Evolutionary conservation across 164 flowering plant genomes (phyloP).

Genomic region (Sedum album): DNA sequence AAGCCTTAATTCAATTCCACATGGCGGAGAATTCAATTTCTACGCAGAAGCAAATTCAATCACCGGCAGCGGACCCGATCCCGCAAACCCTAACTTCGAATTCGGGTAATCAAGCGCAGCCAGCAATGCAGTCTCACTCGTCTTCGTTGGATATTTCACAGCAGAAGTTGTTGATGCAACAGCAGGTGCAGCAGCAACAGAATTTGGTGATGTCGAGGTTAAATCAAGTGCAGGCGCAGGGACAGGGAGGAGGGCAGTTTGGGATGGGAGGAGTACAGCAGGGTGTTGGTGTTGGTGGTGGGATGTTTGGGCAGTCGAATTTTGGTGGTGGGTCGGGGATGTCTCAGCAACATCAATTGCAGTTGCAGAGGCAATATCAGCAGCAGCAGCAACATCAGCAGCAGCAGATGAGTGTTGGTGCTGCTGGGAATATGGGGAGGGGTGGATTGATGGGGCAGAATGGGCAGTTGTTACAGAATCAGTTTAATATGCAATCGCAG

Average conservation of each 20-base stretch:
- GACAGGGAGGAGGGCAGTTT: slow-evolving; percentile 26
- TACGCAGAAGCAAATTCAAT: slow-evolving; percentile 20
- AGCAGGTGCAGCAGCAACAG: slow-evolving; percentile 22
- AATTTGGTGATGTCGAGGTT: slow-evolving; percentile 46
- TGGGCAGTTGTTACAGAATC: slow-evolving; percentile 53
- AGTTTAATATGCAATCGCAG: slow-evolving; percentile 67
- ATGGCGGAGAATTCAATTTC: slow-evolving; percentile 32
- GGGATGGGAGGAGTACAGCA: slow-evolving; percentile 26
- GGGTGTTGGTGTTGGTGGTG: slow-evolving; percentile 16
- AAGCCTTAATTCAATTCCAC: neutral
- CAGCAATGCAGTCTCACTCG: slow-evolving; percentile 18
- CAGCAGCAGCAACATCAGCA: slow-evolving; percentile 35
- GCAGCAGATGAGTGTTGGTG: slow-evolving; percentile 25
- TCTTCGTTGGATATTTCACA: slow-evolving; percentile 16
- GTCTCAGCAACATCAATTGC: slow-evolving; percentile 25
- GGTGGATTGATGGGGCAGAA: slow-evolving; percentile 50
- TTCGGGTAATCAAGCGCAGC: neutral
- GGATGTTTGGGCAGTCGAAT: slow-evolving; percentile 52
- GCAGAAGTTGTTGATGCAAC: slow-evolving; percentile 10
- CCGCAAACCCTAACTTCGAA: slow-evolving; percentile 11
- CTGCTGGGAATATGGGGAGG: slow-evolving; percentile 47
- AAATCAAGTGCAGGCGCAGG: slow-evolving; percentile 33
- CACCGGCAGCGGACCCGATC: slow-evolving; percentile 14
- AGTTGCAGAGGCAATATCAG: slow-evolving; percentile 35
- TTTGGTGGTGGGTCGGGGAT: slow-evolving; percentile 34